Conservation (phyloP, 768 basidiomycete genomes). For the Favolaschia claudopus region DNA sequence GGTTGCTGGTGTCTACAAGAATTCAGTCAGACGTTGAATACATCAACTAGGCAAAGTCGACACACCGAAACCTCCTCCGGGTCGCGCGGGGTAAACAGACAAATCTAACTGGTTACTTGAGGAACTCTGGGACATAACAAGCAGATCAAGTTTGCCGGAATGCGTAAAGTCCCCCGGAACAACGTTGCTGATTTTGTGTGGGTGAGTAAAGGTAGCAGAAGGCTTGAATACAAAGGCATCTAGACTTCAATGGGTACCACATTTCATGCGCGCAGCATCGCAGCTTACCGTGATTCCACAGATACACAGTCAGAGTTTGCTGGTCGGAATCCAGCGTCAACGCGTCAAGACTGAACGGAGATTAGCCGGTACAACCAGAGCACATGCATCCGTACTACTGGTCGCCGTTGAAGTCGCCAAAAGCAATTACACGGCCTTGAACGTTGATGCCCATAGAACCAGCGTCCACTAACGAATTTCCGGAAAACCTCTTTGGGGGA, state of each 20-base stretch:
- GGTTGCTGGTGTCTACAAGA: conserved; percentile 46
- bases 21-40: not conserved
- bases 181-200: conserved; percentile 73
- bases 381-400: conserved; percentile 77
- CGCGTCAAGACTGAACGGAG: conserved; percentile 71
- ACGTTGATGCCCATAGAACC: conserved; percentile 80
- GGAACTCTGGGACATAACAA: conserved; percentile 79
- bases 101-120: conserved; percentile 64
- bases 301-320: conserved; percentile 74
- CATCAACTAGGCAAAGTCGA: not conserved
- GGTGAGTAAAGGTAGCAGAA: conserved; percentile 61
- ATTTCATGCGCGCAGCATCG: not conserved
- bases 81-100: conserved; percentile 71
- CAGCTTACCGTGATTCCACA: conserved; percentile 81
- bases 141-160: conserved; percentile 88
- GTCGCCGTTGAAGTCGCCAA: conserved; percentile 96
- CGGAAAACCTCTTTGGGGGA: conserved; percentile 82
- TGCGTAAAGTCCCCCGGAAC: conserved; percentile 95
- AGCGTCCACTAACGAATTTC: conserved; percentile 81
- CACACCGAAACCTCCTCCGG: conserved; percentile 73
- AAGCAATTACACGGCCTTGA: conserved; percentile 82
- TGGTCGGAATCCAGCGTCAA: conserved; percentile 80
- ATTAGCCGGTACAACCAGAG: not conserved
- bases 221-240: conserved; percentile 65
- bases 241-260: conserved; percentile 35